A percentile compares a stretch with the other conserved stretches of the same genome.
phyloP scores from a whole-genome alignment of 306 rosid genomes.

The Cucurbita argyrosperma region DNA sequence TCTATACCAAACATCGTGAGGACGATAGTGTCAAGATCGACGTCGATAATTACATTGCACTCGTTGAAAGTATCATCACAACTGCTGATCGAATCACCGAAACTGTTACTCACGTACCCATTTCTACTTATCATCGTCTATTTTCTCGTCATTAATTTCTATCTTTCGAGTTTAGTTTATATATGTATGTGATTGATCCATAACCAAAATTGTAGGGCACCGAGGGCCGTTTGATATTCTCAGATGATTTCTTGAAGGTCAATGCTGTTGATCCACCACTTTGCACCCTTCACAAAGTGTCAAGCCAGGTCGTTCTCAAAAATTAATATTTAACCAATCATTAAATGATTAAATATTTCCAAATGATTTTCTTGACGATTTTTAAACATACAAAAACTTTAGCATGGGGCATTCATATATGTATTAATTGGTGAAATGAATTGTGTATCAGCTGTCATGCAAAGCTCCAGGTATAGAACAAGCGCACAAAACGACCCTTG shows the following conservation, averaged over 20 bases:
- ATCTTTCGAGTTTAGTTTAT: not conserved
- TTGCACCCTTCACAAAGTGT: not conserved
- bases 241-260: not conserved
- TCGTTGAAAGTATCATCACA: not conserved
- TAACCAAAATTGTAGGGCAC: not conserved
- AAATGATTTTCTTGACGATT: too few relatives aligned
- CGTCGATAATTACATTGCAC: not conserved
- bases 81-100: not conserved
- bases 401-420: too few relatives aligned
- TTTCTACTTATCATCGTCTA: not conserved
- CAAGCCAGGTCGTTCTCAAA: not conserved
- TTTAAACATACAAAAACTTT: too few relatives aligned
- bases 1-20: not conserved
- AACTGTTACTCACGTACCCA: not conserved
- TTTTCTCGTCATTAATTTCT: not conserved
- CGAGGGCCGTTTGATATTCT: not conserved
- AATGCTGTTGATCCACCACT: conserved; percentile 1
- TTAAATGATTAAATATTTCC: too few relatives aligned
- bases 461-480: not conserved
- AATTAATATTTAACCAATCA: too few relatives aligned
- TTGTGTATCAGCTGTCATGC: not conserved
- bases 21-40: not conserved
- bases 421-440: not conserved
- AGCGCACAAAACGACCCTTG: not conserved
- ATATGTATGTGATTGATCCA: not conserved